phyloP scores from a whole-genome alignment of 2,329 filamentous ascomycete species.

The Beauveria rudraprayagi region DNA sequence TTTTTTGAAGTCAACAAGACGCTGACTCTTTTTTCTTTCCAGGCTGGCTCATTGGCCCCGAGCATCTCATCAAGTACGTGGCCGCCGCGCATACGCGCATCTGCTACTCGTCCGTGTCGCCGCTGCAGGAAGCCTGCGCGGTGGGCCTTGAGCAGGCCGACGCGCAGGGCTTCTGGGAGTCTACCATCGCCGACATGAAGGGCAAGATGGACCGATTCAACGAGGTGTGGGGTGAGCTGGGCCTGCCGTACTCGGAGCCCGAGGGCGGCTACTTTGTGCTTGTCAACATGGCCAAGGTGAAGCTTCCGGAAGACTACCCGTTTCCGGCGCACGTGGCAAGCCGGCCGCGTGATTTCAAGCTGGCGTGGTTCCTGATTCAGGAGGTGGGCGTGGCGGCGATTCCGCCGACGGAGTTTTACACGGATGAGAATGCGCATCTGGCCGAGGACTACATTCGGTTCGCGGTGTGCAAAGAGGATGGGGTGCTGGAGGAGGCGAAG shows the following conservation, averaged over 20 bases:
- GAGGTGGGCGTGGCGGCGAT: constrained; percentile 94
- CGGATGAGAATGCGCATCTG: constrained; percentile 70
- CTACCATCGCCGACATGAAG: constrained; percentile 80
- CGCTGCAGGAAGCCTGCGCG: constrained; percentile 87
- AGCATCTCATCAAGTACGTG: constrained; percentile 84
- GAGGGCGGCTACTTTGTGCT: constrained; percentile 97
- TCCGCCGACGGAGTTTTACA: constrained; percentile 96
- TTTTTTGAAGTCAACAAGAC: too few species aligned
- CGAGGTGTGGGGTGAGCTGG: constrained; percentile 66
- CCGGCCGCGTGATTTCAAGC: constrained; percentile 85
- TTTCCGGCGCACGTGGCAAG: constrained; percentile 85
- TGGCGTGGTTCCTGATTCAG: constrained; percentile 94
- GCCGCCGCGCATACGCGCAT: constrained; percentile 90
- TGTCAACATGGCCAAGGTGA: constrained; percentile 84
- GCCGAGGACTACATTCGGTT: constrained; percentile 92
- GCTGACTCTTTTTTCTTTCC: too few species aligned
- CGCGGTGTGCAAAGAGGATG: constrained; percentile 91
- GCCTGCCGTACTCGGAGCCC: constrained; percentile 77
- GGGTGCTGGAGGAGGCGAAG: constrained; percentile 73
- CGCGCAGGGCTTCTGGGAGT: constrained; percentile 75
- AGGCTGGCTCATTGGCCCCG: constrained; percentile 85
- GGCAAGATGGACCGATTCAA: constrained; percentile 83
- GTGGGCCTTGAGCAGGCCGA: constrained; percentile 92
- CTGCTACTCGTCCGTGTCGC: constrained; percentile 89
- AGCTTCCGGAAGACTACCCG: constrained; percentile 72